Conservation (phyloP, 139 green algal genomes). For the Ostreobium quekettii region DNA sequence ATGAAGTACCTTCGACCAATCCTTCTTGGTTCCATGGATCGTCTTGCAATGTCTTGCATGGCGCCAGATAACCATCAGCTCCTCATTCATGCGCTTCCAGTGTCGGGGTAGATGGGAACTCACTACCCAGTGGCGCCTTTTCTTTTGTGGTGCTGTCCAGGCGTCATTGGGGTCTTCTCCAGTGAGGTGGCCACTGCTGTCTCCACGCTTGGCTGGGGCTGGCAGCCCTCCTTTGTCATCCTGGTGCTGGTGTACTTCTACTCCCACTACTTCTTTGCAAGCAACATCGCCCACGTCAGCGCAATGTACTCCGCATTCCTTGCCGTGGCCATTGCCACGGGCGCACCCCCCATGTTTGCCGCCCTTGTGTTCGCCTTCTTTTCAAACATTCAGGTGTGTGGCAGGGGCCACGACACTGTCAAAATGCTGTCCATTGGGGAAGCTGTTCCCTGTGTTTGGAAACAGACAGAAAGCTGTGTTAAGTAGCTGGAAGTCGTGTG, state of each 20-base stretch:
- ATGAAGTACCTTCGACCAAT: too few relatives aligned
- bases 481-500: too few relatives aligned
- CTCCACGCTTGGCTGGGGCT: slow-evolving; percentile 61
- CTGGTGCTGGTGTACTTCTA: slow-evolving; percentile 86
- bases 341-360: slow-evolving; percentile 38
- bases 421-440: too few relatives aligned
- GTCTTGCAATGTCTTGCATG: too few relatives aligned
- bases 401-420: too few relatives aligned
- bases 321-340: slow-evolving; percentile 69
- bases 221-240: slow-evolving; percentile 73
- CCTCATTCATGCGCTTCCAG: too few relatives aligned
- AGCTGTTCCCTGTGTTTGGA: too few relatives aligned
- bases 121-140: too few relatives aligned
- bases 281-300: slow-evolving; percentile 81
- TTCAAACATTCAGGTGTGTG: background rate
- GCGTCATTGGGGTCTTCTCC: slow-evolving; percentile 11
- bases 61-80: too few relatives aligned
- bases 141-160: background rate
- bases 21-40: too few relatives aligned
- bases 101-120: too few relatives aligned
- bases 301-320: slow-evolving; percentile 92
- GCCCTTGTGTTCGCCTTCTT: slow-evolving; percentile 17
- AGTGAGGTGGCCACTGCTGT: background rate
- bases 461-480: too few relatives aligned
- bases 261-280: slow-evolving; percentile 89